Percentiles rank a stretch among this genome's conserved stretches.
phyloP scores from a whole-genome alignment of 169 alveolate species.

The Plasmodium vivax region DNA sequence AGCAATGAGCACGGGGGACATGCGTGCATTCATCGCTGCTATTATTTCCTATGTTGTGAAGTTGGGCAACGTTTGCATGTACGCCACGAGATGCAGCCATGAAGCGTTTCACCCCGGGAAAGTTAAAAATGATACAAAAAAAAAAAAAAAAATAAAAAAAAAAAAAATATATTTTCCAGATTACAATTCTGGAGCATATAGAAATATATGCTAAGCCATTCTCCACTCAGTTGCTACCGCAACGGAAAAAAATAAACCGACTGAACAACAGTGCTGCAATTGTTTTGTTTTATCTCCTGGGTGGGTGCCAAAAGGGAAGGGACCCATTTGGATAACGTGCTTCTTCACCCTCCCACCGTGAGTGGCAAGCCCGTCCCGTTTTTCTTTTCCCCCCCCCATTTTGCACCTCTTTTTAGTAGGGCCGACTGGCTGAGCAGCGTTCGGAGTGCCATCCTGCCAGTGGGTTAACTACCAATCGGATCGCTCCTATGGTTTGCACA shows the following conservation, averaged over 20 bases:
- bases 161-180: background rate
- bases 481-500: background rate
- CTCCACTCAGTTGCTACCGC: background rate
- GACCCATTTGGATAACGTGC: background rate
- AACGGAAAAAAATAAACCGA: background rate
- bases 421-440: background rate
- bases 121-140: background rate
- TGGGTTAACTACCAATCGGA: background rate
- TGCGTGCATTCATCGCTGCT: background rate
- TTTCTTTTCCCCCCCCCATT: background rate
- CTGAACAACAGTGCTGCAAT: background rate
- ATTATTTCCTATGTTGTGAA: background rate
- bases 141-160: background rate
- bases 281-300: background rate
- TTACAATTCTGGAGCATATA: background rate
- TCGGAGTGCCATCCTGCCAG: background rate
- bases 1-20: background rate
- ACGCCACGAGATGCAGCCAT: background rate
- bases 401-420: background rate
- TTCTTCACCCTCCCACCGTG: background rate
- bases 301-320: background rate
- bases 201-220: background rate
- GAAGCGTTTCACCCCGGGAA: background rate
- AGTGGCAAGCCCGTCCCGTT: background rate
- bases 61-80: background rate